Percentiles rank a stretch among this genome's conserved stretches.
Conservation (phyloP, 1,284 basidiomycete genomes). For the Singerocomus inundabilis region DNA sequence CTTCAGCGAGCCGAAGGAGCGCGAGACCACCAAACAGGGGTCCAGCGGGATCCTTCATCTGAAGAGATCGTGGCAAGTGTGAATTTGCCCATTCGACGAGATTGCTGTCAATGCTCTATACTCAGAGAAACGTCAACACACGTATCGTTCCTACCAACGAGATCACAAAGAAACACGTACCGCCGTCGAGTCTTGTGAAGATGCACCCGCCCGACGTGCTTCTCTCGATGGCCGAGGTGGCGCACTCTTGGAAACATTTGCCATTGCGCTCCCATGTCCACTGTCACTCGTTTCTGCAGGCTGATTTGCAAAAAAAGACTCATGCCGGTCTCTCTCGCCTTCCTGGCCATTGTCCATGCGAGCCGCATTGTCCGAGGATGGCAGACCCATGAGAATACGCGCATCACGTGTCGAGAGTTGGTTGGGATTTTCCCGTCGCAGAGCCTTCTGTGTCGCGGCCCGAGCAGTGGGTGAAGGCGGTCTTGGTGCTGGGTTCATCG, state of each 20-base stretch:
- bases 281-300: slow-evolving; percentile 22
- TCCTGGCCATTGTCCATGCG: slow-evolving; percentile 37
- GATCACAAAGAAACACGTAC: slow-evolving; percentile 20
- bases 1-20: slow-evolving; percentile 73
- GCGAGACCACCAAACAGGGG: slow-evolving; percentile 66
- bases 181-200: slow-evolving; percentile 38
- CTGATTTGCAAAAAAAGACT: slow-evolving; percentile 56
- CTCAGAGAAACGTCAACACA: not conserved
- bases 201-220: slow-evolving; percentile 44
- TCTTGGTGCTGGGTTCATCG: slow-evolving; percentile 92
- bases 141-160: not conserved
- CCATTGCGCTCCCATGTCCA: slow-evolving; percentile 10
- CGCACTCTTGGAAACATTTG: slow-evolving; percentile 26
- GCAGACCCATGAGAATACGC: slow-evolving; percentile 72
- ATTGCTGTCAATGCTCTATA: slow-evolving; percentile 42
- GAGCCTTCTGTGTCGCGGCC: slow-evolving; percentile 86
- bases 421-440: slow-evolving; percentile 85
- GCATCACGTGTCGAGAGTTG: slow-evolving; percentile 88
- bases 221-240: slow-evolving; percentile 67
- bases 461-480: slow-evolving; percentile 91
- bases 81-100: slow-evolving; percentile 87
- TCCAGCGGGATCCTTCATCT: slow-evolving; percentile 53
- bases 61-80: slow-evolving; percentile 67
- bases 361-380: slow-evolving; percentile 33
- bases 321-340: slow-evolving; percentile 45